Evolutionary conservation across 805 yeast species (phyloP).

Genomic region (Metschnikowia reukaufii): DNA sequence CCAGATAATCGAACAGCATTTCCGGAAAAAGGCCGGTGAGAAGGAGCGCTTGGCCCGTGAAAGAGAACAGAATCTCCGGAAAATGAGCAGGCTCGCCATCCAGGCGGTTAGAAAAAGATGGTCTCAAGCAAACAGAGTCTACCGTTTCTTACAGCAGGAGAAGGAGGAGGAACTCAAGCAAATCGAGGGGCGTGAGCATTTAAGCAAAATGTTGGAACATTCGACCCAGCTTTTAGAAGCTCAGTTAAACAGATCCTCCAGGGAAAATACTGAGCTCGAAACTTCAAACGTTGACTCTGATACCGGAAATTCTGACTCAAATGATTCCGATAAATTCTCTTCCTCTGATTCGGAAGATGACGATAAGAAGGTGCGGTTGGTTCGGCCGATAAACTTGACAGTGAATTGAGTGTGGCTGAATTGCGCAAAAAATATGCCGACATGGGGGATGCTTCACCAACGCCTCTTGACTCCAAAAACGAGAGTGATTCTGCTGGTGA

Average conservation of each 20-base stretch:
- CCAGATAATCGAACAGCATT: slow-evolving; percentile 80
- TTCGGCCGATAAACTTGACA: slow-evolving; percentile 36
- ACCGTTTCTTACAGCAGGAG: slow-evolving; percentile 66
- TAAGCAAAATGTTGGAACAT: slow-evolving; percentile 84
- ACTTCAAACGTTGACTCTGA: slow-evolving; percentile 19
- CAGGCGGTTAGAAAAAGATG: slow-evolving; percentile 88
- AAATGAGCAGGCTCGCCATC: slow-evolving; percentile 76
- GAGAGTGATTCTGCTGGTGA: slow-evolving; percentile 13
- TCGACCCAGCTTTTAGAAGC: slow-evolving; percentile 89
- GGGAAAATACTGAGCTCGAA: slow-evolving; percentile 29
- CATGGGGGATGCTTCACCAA: slow-evolving; percentile 24
- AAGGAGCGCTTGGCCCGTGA: slow-evolving; percentile 79
- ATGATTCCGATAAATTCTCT: slow-evolving; percentile 22
- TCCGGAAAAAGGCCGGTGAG: slow-evolving; percentile 82
- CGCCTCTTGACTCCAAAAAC: slow-evolving; percentile 20
- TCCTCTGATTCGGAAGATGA: slow-evolving; percentile 20
- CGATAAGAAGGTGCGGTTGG: not conserved
- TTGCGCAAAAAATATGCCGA: slow-evolving; percentile 55
- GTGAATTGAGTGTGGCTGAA: slow-evolving; percentile 53
- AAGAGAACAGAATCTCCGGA: slow-evolving; percentile 65
- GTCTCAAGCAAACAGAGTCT: slow-evolving; percentile 84
- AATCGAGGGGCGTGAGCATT: slow-evolving; percentile 79
- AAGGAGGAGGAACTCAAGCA: slow-evolving; percentile 79
- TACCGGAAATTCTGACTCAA: slow-evolving; percentile 23
- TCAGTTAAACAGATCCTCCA: slow-evolving; percentile 50